Evolutionary conservation across 495 filamentous ascomycete genomes (phyloP).

Genomic region (Penicillium riverlandense): DNA sequence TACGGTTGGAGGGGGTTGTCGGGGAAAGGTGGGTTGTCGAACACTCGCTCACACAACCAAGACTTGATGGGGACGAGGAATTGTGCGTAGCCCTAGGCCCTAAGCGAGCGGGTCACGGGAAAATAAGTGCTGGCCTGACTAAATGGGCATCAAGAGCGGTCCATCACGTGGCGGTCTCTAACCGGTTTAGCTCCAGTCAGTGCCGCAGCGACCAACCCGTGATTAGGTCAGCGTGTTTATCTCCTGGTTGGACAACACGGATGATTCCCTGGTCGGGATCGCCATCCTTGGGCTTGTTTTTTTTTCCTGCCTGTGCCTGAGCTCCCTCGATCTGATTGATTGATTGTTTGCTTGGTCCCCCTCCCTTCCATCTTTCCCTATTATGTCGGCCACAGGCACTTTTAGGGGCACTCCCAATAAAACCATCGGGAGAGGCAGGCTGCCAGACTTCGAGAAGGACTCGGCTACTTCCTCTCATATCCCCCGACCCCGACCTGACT

Average conservation of each 20-base stretch:
- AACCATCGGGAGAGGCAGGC: constrained; percentile 53
- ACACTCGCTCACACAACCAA: constrained; percentile 26
- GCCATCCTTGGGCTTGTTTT: too few relatives aligned
- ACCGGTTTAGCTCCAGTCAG: background rate
- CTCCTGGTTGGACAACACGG: too few relatives aligned
- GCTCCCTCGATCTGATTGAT: constrained; percentile 7
- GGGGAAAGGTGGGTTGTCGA: constrained; percentile 36
- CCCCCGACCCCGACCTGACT: constrained; percentile 74
- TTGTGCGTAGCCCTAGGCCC: constrained; percentile 42
- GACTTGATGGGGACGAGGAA: constrained; percentile 34
- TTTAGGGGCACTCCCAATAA: constrained; percentile 40
- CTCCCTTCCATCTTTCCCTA: constrained; percentile 11
- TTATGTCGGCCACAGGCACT: constrained; percentile 55
- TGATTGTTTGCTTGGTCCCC: constrained; percentile 10
- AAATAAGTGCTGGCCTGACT: background rate
- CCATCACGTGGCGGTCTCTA: constrained; percentile 7
- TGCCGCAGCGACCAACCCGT: too few relatives aligned
- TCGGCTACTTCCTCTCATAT: constrained; percentile 65
- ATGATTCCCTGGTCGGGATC: too few relatives aligned
- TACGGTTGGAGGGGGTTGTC: constrained; percentile 36
- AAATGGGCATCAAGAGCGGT: background rate
- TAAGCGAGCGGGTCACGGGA: constrained; percentile 35
- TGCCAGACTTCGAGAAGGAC: constrained; percentile 62
- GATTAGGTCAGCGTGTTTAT: too few relatives aligned
- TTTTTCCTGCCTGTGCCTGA: too few relatives aligned